Percentiles rank a stretch among this genome's conserved stretches.
Conservation (phyloP, 139 green algal species). For the Gonium pectorale region DNA sequence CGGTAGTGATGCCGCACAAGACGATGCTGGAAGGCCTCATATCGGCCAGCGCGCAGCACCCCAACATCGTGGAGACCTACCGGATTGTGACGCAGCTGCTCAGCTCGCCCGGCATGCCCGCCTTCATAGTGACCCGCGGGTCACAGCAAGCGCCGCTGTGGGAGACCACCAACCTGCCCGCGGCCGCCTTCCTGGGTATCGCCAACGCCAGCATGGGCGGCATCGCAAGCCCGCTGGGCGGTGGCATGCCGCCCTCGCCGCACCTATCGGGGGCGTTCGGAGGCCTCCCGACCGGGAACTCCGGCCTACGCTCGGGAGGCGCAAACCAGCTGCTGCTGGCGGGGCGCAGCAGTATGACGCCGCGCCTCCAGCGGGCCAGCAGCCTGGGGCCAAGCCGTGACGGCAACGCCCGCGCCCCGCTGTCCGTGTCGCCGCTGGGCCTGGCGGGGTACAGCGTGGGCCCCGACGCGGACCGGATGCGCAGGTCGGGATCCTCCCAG, state of each 20-base stretch:
- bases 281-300: too few relatives aligned
- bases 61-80: slow-evolving; percentile 51
- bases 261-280: too few relatives aligned
- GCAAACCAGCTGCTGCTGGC: too few relatives aligned
- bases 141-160: slow-evolving; percentile 14
- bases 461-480: background rate
- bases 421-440: background rate
- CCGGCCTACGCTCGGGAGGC: too few relatives aligned
- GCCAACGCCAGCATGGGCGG: background rate
- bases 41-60: slow-evolving; percentile 15
- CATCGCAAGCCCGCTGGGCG: background rate
- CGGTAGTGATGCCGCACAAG: slow-evolving; percentile 38
- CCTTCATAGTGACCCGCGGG: slow-evolving; percentile 39
- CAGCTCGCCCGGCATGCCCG: background rate
- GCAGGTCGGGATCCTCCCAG: too few relatives aligned
- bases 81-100: slow-evolving; percentile 44
- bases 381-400: background rate
- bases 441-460: background rate
- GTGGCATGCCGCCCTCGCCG: too few relatives aligned
- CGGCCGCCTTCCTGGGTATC: background rate
- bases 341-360: background rate
- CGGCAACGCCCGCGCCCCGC: background rate
- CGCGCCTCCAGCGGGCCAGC: slow-evolving; percentile 4
- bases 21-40: slow-evolving; percentile 48
- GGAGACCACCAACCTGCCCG: slow-evolving; percentile 18